These are phyloP conservation scores for Notholithocarpus densiflorus DNA, from an alignment of 306 rosid species.

Conservation along the genomic window DNA sequence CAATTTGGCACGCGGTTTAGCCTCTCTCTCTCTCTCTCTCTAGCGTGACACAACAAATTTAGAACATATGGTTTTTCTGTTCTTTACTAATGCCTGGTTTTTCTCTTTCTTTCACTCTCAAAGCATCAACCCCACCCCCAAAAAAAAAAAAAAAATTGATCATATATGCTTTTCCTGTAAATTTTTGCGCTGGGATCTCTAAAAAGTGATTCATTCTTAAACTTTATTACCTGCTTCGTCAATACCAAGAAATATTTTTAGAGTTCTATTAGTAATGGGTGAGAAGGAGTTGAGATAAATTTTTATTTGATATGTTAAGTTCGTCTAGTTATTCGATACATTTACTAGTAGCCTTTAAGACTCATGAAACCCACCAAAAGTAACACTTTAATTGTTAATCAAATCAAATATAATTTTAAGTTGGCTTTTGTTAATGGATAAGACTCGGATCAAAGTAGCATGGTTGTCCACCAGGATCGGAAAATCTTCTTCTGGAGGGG, in stretches of 20 bases:
- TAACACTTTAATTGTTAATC: neutral
- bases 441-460: neutral
- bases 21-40: neutral
- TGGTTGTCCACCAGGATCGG: neutral
- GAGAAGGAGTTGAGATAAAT: too few species aligned
- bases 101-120: neutral
- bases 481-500: neutral
- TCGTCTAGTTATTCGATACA: too few species aligned
- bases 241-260: too few species aligned
- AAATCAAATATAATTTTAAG: neutral
- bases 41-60: constrained; percentile 4
- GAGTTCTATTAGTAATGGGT: too few species aligned
- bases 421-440: too few species aligned
- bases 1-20: too few species aligned
- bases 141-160: neutral
- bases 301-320: too few species aligned
- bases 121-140: neutral
- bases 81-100: neutral
- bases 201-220: too few species aligned
- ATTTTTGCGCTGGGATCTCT: too few species aligned
- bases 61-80: neutral
- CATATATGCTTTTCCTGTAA: too few species aligned
- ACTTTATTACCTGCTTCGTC: too few species aligned
- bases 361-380: neutral
- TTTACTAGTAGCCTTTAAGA: too few species aligned